phyloP scores from a whole-genome alignment of 495 filamentous ascomycete genomes.

The Beverwykella pulmonaria region DNA sequence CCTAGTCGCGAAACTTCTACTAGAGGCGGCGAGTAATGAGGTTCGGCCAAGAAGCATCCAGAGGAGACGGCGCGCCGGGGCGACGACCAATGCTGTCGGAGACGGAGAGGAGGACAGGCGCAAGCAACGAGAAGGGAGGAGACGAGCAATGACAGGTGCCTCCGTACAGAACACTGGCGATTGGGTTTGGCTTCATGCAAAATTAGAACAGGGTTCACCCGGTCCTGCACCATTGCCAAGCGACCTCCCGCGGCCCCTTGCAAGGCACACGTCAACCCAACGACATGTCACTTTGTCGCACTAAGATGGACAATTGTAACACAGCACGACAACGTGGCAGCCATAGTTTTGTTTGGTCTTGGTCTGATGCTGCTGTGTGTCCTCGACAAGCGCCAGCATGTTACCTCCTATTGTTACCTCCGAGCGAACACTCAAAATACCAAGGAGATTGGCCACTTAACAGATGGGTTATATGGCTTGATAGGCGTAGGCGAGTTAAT shows the following conservation, averaged over 20 bases:
- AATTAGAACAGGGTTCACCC: not conserved
- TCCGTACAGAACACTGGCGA: not conserved
- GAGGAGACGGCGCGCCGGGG: not conserved
- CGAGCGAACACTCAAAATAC: too few relatives aligned
- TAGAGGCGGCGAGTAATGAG: not conserved
- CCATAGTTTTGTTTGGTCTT: not conserved
- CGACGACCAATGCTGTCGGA: not conserved
- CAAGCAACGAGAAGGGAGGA: not conserved
- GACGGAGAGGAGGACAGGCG: not conserved
- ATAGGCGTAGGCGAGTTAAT: too few relatives aligned
- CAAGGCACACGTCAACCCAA: not conserved
- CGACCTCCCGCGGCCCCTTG: not conserved
- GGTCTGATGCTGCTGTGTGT: too few relatives aligned
- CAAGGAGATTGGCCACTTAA: too few relatives aligned
- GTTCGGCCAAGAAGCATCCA: conserved; percentile 1
- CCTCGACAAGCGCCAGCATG: too few relatives aligned
- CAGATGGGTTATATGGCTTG: too few relatives aligned
- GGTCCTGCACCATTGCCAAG: not conserved
- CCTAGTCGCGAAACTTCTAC: conserved; percentile 2
- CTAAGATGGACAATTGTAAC: not conserved
- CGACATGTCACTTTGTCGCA: not conserved
- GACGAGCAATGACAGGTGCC: not conserved
- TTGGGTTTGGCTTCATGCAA: not conserved
- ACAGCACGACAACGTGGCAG: not conserved
- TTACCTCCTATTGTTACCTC: too few relatives aligned